These are phyloP conservation scores for Claviceps humidiphila DNA, from an alignment of 2,329 filamentous ascomycete genomes.

Conservation along the genomic window DNA sequence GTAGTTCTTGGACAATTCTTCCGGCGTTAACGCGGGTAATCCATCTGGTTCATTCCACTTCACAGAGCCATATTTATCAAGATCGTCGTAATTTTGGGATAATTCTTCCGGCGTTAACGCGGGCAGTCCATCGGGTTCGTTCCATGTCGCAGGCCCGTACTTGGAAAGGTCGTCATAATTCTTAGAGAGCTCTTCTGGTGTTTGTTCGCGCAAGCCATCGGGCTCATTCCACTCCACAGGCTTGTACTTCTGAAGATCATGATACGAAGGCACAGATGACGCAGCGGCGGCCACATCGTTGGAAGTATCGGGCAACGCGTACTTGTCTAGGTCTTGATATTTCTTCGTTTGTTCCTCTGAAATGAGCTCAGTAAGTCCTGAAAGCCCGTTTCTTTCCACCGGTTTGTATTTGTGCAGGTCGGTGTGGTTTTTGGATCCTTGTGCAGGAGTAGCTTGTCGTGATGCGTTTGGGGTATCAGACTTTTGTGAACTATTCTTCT, in stretches of 20 bases:
- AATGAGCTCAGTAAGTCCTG: conserved; percentile 16
- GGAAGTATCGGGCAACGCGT: conserved; percentile 18
- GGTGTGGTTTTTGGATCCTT: conserved; percentile 24
- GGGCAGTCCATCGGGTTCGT: conserved; percentile 23
- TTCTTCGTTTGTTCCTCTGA: conserved; percentile 17
- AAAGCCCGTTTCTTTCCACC: conserved; percentile 17
- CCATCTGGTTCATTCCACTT: conserved; percentile 19
- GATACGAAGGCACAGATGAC: conserved; percentile 13
- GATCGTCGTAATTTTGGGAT: conserved; percentile 27
- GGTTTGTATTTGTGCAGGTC: conserved; percentile 28
- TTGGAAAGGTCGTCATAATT: conserved; percentile 26
- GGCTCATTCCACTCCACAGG: conserved; percentile 25
- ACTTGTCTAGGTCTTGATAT: conserved; percentile 24
- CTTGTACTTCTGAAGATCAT: conserved; percentile 29
- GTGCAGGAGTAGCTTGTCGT: conserved; percentile 15
- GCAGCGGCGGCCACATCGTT: conserved; percentile 16
- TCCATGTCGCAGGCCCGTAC: conserved; percentile 23
- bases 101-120: conserved; percentile 20
- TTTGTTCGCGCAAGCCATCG: conserved; percentile 23
- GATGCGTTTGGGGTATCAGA: conserved; percentile 17
- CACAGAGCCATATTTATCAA: conserved; percentile 20
- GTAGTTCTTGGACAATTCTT: conserved; percentile 28
- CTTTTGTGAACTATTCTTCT: conserved; percentile 18
- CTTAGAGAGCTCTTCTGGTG: conserved; percentile 21
- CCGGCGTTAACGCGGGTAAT: conserved; percentile 15